A percentile compares a stretch with the other conserved stretches of the same genome.
Conservation (phyloP, 2,329 filamentous ascomycete species). For the Domatiomyces catenatus region DNA sequence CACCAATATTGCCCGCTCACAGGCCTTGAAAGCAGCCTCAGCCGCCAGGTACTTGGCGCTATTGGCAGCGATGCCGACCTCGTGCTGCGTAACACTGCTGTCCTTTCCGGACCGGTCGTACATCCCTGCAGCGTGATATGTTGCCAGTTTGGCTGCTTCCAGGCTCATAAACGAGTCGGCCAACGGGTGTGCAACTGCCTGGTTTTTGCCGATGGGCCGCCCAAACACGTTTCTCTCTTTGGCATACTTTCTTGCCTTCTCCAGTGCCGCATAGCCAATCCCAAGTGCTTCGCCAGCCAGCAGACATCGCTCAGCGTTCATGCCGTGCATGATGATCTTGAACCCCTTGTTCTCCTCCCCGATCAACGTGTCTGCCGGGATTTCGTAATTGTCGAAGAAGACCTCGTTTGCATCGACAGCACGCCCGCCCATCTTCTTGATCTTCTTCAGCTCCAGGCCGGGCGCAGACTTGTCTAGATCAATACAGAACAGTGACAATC, state of each 20-base stretch:
- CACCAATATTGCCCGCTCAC: constrained; percentile 41
- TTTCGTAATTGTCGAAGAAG: constrained; percentile 65
- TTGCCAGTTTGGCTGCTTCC: constrained; percentile 49
- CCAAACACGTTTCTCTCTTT: constrained; percentile 50
- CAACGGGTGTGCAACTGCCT: constrained; percentile 49
- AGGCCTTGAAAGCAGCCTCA: constrained; percentile 46
- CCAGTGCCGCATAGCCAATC: constrained; percentile 56
- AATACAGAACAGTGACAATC: constrained; percentile 67
- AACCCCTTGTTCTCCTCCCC: constrained; percentile 64
- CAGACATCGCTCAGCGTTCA: constrained; percentile 65
- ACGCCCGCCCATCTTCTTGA: constrained; percentile 73
- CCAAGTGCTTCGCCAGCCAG: constrained; percentile 67
- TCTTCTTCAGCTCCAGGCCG: constrained; percentile 51
- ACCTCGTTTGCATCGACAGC: constrained; percentile 76
- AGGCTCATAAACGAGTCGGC: constrained; percentile 51
- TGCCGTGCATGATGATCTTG: constrained; percentile 61
- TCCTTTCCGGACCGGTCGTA: constrained; percentile 43
- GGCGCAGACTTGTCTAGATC: constrained; percentile 47
- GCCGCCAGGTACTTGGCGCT: constrained; percentile 50
- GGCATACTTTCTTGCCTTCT: constrained; percentile 50
- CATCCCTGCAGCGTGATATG: constrained; percentile 48
- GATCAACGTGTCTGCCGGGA: constrained; percentile 50
- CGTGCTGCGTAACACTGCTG: constrained; percentile 35
- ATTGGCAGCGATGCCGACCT: constrained; percentile 50
- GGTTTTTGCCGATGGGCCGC: constrained; percentile 51